Percentiles rank a stretch among this genome's conserved stretches.
phyloP scores from a whole-genome alignment of 2,329 filamentous ascomycete species.

The Purpureocillium lavendulum region DNA sequence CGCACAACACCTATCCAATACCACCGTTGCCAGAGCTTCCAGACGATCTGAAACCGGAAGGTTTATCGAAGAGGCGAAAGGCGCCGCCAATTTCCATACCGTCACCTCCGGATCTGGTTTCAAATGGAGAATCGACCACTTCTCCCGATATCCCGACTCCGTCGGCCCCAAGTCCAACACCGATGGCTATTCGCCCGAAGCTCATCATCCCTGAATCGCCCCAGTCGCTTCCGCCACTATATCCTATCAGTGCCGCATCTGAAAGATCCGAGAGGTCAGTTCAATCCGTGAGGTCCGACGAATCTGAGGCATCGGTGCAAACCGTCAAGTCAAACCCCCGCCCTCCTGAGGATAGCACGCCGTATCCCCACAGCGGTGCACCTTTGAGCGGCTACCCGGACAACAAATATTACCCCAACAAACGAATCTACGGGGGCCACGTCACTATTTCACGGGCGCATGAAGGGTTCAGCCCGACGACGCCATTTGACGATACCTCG shows the following conservation, averaged over 20 bases:
- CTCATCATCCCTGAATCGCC: conserved; percentile 18
- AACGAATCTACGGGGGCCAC: conserved; percentile 11
- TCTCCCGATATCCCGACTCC: conserved; percentile 17
- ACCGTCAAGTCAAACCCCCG: conserved; percentile 17
- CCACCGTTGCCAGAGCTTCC: neutral
- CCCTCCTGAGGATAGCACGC: conserved; percentile 20
- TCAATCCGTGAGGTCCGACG: conserved; percentile 11
- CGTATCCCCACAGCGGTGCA: conserved; percentile 15
- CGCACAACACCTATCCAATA: neutral
- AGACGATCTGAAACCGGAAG: neutral
- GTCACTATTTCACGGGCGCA: conserved; percentile 6
- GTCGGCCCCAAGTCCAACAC: conserved; percentile 24
- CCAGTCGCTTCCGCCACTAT: conserved; percentile 5
- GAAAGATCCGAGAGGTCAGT: conserved; percentile 12
- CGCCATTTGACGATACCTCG: conserved; percentile 12
- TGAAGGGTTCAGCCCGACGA: conserved; percentile 7
- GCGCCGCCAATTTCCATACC: neutral
- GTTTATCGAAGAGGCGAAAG: neutral
- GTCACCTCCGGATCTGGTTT: neutral
- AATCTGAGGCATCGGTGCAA: conserved; percentile 12
- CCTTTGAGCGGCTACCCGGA: conserved; percentile 13
- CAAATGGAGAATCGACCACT: too few relatives aligned
- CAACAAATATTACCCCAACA: conserved; percentile 6
- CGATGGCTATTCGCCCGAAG: conserved; percentile 18
- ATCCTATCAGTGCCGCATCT: conserved; percentile 11